Percentiles rank a stretch among this genome's conserved stretches.
Conservation (phyloP, 805 yeast species). For the Lipomyces yamadae region DNA sequence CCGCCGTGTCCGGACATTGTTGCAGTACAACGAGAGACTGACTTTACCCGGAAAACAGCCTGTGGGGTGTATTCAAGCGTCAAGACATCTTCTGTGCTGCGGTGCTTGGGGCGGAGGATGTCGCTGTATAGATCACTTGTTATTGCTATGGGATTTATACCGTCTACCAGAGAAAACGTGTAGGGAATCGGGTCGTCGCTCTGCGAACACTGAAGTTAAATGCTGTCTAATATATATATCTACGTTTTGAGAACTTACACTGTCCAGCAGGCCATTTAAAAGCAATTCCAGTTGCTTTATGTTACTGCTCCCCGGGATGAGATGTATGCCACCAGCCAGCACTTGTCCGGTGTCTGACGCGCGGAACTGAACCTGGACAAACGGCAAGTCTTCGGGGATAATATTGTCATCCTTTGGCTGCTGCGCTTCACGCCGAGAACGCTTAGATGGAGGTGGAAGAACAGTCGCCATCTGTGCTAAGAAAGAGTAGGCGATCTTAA, state of each 20-base stretch:
- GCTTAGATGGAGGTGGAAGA: conserved; percentile 91
- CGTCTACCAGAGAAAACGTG: conserved; percentile 67
- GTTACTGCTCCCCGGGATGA: conserved; percentile 89
- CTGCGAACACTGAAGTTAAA: neutral
- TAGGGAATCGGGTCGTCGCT: conserved; percentile 88
- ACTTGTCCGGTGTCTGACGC: conserved; percentile 92
- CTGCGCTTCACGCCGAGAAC: conserved; percentile 82
- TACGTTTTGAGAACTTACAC: conserved; percentile 15
- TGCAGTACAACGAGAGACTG: conserved; percentile 87
- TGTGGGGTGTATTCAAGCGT: conserved; percentile 92
- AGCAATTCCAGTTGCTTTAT: conserved; percentile 88
- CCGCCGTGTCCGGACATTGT: conserved; percentile 96
- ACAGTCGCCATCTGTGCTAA: conserved; percentile 73
- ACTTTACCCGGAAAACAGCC: conserved; percentile 90
- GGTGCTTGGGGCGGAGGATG: conserved; percentile 81
- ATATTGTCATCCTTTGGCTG: conserved; percentile 73
- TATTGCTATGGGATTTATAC: conserved; percentile 65
- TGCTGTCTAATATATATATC: neutral
- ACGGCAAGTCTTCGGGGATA: conserved; percentile 78
- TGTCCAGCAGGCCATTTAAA: conserved; percentile 73
- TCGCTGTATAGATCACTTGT: conserved; percentile 77
- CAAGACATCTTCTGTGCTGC: conserved; percentile 90
- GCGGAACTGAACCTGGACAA: conserved; percentile 85
- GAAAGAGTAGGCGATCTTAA: neutral
- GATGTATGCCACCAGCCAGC: conserved; percentile 67